These are phyloP conservation scores for Cornus controversa DNA, from an alignment of 148 eudicot genomes.

Conservation along the genomic window DNA sequence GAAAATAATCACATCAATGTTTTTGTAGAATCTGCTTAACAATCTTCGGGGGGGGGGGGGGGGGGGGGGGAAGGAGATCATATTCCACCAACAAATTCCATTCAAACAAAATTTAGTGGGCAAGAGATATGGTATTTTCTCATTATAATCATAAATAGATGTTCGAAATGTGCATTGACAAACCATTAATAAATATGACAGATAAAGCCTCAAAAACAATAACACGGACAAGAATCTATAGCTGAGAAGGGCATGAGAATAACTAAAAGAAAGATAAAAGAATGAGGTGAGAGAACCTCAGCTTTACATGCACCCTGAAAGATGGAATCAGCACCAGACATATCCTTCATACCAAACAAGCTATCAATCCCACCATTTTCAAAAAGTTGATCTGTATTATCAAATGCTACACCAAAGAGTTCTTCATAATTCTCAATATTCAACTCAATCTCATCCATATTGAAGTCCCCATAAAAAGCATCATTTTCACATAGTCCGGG, in stretches of 20 bases:
- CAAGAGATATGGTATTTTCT: background rate
- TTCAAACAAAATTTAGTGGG: background rate
- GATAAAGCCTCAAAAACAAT: background rate
- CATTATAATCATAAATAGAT: background rate
- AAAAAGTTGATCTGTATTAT: constrained; percentile 40
- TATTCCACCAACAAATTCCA: background rate
- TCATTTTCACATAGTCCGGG: constrained; percentile 45
- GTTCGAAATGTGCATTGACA: constrained; percentile 7
- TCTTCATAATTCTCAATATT: constrained; percentile 55
- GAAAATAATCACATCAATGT: background rate
- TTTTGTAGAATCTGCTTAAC: background rate
- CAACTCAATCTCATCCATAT: constrained; percentile 49
- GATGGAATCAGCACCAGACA: constrained; percentile 27
- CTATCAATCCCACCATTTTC: constrained; percentile 43
- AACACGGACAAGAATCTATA: background rate
- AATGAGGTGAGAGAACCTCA: constrained; percentile 27
- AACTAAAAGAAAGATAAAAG: background rate
- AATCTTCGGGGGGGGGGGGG: too few relatives aligned
- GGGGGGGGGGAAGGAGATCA: too few relatives aligned
- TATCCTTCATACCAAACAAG: constrained; percentile 35
- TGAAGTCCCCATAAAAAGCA: constrained; percentile 34
- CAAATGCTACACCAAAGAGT: constrained; percentile 41
- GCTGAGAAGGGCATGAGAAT: background rate
- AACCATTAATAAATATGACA: background rate
- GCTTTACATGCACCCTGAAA: constrained; percentile 26